Base-by-base conservation (phyloP, 1,139 yeast genomes). In the Protomyces lactucae-debilis region DNA sequence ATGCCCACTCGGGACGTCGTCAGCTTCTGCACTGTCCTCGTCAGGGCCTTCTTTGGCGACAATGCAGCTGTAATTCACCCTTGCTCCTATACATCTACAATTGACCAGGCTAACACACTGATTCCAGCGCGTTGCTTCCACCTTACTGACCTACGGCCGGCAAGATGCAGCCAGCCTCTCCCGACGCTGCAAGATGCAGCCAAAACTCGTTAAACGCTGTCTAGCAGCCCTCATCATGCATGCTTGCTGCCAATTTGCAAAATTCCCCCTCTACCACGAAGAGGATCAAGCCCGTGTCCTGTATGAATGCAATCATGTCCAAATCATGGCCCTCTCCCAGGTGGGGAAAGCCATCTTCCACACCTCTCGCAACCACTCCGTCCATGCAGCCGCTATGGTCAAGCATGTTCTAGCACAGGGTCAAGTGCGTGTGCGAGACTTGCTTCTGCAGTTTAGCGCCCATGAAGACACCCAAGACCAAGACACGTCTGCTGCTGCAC, bases 341-440 rank as follows among this genome's bases (percentile, higher is more conserved):
- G 52, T 46, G 10, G 68, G 68, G 0, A 55, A 25, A 18, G 64
- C 46, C 43, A 52, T 66, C 39, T 56, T 48, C 36, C 52, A 57
- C 25, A 46, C 65, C n/a, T 55, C 65, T 4, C 46, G 52, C 37
- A 54, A 36, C n/a, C 45, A 51, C 18, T 46, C 63, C 4, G 46
- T 52, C n/a, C 61, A 67, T 32, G 77, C 82, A 36, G 88, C 92
- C 0, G 86, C 86, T 67, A 82, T 90, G 46, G 79, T 88, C n/a
- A 91, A 88, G 71, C 89, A 87, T 71, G 78, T 91, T 59, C 78
- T 80, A 71, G 81, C 79, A 60, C 79, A 79, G 77, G 98, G 83
- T 1, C 87, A 86, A 16, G 61, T 55, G 23, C 48, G 48, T 4
- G 52, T 51, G 35, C 37, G 52, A 12, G 43, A 48, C 9, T 43